phyloP scores from a whole-genome alignment of 2,329 filamentous ascomycete species.

The Botrytis hyacinthi region DNA sequence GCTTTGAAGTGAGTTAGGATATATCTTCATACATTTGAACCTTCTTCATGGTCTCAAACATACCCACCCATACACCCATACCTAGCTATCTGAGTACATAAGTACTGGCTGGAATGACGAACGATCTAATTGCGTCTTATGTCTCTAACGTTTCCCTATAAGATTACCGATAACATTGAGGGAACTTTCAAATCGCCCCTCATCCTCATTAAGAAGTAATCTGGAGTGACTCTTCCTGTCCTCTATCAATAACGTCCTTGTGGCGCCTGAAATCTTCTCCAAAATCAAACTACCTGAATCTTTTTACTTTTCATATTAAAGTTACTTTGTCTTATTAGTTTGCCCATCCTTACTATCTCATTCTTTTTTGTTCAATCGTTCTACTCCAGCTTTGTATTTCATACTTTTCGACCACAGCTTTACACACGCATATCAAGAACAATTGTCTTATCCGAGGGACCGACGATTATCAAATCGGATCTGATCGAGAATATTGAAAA shows the following conservation, averaged over 20 bases:
- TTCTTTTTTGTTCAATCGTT: not conserved
- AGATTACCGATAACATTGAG: not conserved
- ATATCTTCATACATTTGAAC: not conserved
- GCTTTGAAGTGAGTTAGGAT: not conserved
- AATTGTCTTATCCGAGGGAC: not conserved
- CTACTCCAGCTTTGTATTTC: not conserved
- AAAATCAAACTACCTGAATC: not conserved
- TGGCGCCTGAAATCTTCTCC: not conserved
- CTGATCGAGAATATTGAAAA: not conserved
- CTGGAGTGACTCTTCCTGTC: not conserved
- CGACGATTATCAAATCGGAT: not conserved
- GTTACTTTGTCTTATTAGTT: not conserved
- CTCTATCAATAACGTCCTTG: not conserved
- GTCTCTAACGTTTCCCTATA: not conserved
- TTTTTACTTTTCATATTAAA: not conserved
- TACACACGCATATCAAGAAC: not conserved
- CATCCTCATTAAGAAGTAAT: not conserved
- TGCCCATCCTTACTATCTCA: not conserved
- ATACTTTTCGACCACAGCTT: not conserved
- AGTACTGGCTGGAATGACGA: not conserved
- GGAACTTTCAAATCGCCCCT: slow-evolving; percentile 10
- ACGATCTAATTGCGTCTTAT: not conserved
- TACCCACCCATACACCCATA: not conserved
- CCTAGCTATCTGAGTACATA: not conserved
- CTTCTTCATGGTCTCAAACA: not conserved